phyloP scores from a whole-genome alignment of 2,329 filamentous ascomycete genomes.

The Mycosphaerella arachidis region DNA sequence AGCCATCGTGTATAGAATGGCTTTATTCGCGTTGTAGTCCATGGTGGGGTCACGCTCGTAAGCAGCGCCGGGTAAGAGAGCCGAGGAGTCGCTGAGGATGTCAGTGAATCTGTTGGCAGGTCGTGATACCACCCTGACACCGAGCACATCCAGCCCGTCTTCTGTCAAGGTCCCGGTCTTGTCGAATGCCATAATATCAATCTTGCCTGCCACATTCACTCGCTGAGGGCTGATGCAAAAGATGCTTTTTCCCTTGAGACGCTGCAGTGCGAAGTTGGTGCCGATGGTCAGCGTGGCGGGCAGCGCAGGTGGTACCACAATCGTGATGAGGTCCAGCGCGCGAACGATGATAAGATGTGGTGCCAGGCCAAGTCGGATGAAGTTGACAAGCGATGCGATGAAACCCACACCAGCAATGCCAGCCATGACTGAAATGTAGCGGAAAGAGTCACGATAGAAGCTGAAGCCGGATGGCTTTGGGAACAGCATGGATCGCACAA shows the following conservation, averaged over 20 bases:
- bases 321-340: conserved; percentile 92
- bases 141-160: conserved; percentile 89
- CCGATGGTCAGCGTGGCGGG: conserved; percentile 95
- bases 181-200: conserved; percentile 96
- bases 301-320: conserved; percentile 90
- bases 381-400: conserved; percentile 86
- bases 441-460: conserved; percentile 95
- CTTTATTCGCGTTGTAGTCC: conserved; percentile 59
- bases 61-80: conserved; percentile 52
- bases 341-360: conserved; percentile 91
- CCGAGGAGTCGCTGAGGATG: conserved; percentile 62
- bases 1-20: conserved; percentile 88
- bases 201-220: conserved; percentile 92
- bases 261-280: conserved; percentile 85
- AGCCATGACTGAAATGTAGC: conserved; percentile 96
- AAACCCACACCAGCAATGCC: conserved; percentile 82
- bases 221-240: conserved; percentile 97
- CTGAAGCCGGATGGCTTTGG: conserved; percentile 98
- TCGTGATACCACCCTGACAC: conserved; percentile 71
- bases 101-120: conserved; percentile 66
- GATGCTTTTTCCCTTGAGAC: conserved; percentile 83
- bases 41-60: conserved; percentile 57
- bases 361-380: conserved; percentile 73
- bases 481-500: conserved; percentile 97
- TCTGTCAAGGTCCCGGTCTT: conserved; percentile 98